Conservation (phyloP, 768 basidiomycete species). For the Lentinula aciculospora region DNA sequence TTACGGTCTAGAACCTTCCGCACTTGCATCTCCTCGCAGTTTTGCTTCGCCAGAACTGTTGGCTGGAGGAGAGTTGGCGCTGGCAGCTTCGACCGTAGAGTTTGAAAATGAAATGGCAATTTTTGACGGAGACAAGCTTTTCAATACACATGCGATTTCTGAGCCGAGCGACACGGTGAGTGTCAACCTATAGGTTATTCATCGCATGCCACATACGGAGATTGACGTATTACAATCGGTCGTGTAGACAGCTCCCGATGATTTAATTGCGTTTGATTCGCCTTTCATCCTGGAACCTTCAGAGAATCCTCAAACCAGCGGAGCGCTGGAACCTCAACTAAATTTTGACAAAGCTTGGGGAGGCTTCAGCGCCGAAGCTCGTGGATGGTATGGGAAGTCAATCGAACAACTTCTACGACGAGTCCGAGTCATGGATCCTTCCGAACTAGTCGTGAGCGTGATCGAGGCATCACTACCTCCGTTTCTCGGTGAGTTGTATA, state of each 20-base stretch:
- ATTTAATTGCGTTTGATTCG: slow-evolving; percentile 73
- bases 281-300: slow-evolving; percentile 52
- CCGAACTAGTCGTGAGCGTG: slow-evolving; percentile 40
- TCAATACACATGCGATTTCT: background rate
- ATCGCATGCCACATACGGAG: background rate
- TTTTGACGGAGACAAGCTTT: background rate
- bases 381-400: slow-evolving; percentile 67
- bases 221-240: background rate
- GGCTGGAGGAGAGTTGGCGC: slow-evolving; percentile 39
- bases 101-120: slow-evolving; percentile 16
- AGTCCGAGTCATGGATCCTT: slow-evolving; percentile 33
- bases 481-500: slow-evolving; percentile 45
- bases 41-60: background rate
- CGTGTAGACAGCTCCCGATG: slow-evolving; percentile 17
- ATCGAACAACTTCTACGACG: slow-evolving; percentile 48
- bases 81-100: slow-evolving; percentile 28
- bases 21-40: background rate
- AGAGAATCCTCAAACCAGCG: slow-evolving; percentile 7
- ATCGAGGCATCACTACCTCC: slow-evolving; percentile 47
- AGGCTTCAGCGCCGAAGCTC: slow-evolving; percentile 35
- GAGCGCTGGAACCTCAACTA: background rate
- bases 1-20: slow-evolving; percentile 1
- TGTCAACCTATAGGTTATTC: background rate
- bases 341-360: slow-evolving; percentile 46
- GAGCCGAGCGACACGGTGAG: background rate